A percentile compares a stretch with the other conserved stretches of the same genome.
phyloP scores from a whole-genome alignment of 1,284 basidiomycete species.

The Pseudozyma flocculosa region DNA sequence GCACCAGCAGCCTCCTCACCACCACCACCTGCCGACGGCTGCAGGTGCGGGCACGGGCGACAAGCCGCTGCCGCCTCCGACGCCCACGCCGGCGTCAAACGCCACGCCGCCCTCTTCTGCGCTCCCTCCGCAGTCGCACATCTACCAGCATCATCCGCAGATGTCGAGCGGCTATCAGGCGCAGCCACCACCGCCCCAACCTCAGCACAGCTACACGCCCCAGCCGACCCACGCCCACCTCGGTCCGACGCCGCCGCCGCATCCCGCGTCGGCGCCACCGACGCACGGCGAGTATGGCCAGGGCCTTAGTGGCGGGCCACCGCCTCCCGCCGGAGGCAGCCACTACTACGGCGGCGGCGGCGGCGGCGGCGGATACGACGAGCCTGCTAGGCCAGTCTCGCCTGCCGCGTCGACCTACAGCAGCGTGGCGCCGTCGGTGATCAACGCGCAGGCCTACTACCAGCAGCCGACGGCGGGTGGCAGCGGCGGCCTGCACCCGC shows the following conservation, averaged over 20 bases:
- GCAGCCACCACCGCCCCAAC: constrained; percentile 1
- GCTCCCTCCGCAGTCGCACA: constrained; percentile 27
- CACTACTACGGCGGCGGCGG: too few species aligned
- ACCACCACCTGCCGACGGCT: too few species aligned
- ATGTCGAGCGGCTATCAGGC: neutral
- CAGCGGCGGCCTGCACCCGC: neutral
- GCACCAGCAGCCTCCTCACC: too few species aligned
- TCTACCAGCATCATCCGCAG: constrained; percentile 17
- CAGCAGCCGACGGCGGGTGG: constrained; percentile 4
- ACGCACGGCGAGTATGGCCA: neutral
- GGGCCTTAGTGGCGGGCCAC: too few species aligned
- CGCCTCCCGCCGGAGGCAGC: too few species aligned
- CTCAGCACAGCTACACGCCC: constrained; percentile 3
- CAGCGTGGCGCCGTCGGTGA: constrained; percentile 18
- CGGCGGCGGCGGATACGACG: neutral
- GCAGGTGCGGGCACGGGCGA: constrained; percentile 7
- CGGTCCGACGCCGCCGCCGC: neutral
- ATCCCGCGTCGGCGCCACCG: neutral
- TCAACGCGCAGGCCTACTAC: constrained; percentile 35
- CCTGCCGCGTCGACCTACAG: constrained; percentile 1
- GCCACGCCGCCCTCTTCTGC: constrained; percentile 1
- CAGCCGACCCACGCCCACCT: neutral
- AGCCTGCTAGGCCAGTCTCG: constrained; percentile 1
- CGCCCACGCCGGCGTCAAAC: constrained; percentile 5
- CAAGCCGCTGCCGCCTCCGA: constrained; percentile 11